Base-by-base conservation (phyloP, 2,329 filamentous ascomycete species). In the Fusarium sp. region DNA sequence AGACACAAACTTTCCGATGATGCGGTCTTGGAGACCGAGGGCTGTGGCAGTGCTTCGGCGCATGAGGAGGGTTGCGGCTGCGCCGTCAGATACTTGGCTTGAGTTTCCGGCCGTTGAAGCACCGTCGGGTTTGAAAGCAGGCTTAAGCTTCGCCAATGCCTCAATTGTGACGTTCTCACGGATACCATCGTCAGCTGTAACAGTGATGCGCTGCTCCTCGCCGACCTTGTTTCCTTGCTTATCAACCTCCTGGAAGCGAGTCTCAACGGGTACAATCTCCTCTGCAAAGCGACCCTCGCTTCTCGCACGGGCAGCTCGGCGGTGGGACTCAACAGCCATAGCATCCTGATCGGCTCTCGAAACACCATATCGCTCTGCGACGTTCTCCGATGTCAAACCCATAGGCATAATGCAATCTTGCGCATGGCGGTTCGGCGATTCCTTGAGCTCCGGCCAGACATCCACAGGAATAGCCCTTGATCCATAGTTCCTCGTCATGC, bases 401-500 rank as follows among this genome's bases (percentile, higher is more conserved):
- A 98, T 98, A 72, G 91, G 89, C 94, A 97, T 97, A 77, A 98
- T 89, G 78, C 94, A 97, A 78, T 97, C 94, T 41, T 87, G 83
- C 6, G 92, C 92, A 68, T 97, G 90, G 75, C 91, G 85, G 12
- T 87, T 85, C 3, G 82, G 80, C 6, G 86, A 89, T 3, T 91
- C 86, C 73, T 84, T 88, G 64, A 97, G 82, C 52, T 87, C 89
- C 0, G 91, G 89, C 93, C 93, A 97, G 13, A 93, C 80, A 68
- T 93, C 88, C 1, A 89, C 90, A 0, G 94, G 94, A 42, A 98
- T 96, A n/a, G 94, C 94, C 59, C 89, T 84, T 26, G 84, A 89
- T 52, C 91, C 94, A 80, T 98, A 98, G 81, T 97, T 97, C 70
- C 91, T 84, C 68, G 93, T 97, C 94, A 98, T 98, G 82, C 92